Base-by-base conservation (phyloP, 176 grass and related monocot genomes). In the Cocos nucifera region DNA sequence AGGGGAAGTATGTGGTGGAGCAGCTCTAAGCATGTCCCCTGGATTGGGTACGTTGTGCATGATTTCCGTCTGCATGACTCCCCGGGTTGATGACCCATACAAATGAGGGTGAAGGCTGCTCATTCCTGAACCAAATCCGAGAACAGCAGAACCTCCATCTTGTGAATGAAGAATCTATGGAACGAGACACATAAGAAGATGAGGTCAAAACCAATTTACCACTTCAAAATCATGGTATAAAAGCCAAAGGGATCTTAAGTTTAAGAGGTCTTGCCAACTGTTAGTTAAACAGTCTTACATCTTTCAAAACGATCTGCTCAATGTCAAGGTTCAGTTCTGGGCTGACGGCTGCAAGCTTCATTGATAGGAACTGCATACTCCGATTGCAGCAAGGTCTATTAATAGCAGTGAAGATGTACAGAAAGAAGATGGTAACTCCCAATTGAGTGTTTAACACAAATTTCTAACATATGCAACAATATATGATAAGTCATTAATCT, bases 341-440 rank as follows among this genome's bases (percentile, higher is more conserved):
- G 26, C 77, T 79, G 21, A 96, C 58, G 0, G 78, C 27, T 3
- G 86, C 79, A 69, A 96, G 83, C 75, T 87, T 96, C 86, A 96
- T 90, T 1, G 86, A 90, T 22, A 96, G 78, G 73, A 96, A 96
- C 91, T 96, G 81, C 73, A 69, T 29, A 75, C 63, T 51, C 23
- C 52, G 55, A n/a, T 52, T 22, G 29, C 50, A 15, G 18, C 12
- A 63, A 77, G 35, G 35, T 44, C 6, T 44, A 12, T 44, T 44
- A 44, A 44, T 44, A 44, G 6, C 35, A 12, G 9, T 12, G 9
- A 44, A 44, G 10, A 44, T 44, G 2, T 44, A 12, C 35, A 14
- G 10, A 44, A 44, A 44, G 35, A 44, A 44, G 35, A 44, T 12
- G 8, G 35, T 12, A 44, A 2, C 9, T 44, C 35, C 10, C 3